phyloP scores from a whole-genome alignment of 2,329 filamentous ascomycete genomes.

The Nothopassalora personata region DNA sequence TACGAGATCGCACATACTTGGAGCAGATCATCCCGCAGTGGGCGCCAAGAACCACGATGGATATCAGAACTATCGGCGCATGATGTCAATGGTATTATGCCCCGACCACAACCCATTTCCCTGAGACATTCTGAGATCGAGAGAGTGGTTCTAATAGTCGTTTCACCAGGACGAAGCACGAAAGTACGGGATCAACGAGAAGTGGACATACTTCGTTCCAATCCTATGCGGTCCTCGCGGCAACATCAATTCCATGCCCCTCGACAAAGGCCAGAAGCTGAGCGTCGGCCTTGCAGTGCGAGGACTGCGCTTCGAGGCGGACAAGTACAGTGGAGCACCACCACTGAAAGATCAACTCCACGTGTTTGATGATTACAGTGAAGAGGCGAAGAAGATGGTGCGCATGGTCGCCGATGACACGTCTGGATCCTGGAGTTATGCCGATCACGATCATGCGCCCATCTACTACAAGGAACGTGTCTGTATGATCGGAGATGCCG shows the following conservation, averaged over 20 bases:
- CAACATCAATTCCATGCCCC: conserved; percentile 31
- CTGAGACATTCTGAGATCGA: too few relatives aligned
- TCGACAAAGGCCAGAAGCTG: conserved; percentile 28
- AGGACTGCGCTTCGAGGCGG: conserved; percentile 20
- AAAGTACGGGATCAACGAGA: conserved; percentile 26
- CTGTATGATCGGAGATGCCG: conserved; percentile 37
- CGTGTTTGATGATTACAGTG: conserved; percentile 26
- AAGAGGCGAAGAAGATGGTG: conserved; percentile 27
- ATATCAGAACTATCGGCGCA: conserved; percentile 31
- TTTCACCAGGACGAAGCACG: conserved; percentile 18
- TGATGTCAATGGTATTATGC: conserved; percentile 20
- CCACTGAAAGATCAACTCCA: conserved; percentile 12
- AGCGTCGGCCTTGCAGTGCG: conserved; percentile 27
- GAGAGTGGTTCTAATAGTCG: too few relatives aligned
- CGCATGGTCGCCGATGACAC: conserved; percentile 27
- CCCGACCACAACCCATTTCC: too few relatives aligned
- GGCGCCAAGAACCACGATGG: conserved; percentile 30
- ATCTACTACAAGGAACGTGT: conserved; percentile 28
- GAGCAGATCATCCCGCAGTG: conserved; percentile 30
- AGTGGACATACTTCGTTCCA: conserved; percentile 28
- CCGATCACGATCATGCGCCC: conserved; percentile 33
- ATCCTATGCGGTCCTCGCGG: conserved; percentile 31
- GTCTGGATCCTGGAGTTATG: conserved; percentile 27
- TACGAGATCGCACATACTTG: conserved; percentile 42
- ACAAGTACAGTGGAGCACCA: conserved; percentile 8